Evolutionary conservation across 2,329 filamentous ascomycete genomes (phyloP).

Genomic region (Zopfia rhizophila): DNA sequence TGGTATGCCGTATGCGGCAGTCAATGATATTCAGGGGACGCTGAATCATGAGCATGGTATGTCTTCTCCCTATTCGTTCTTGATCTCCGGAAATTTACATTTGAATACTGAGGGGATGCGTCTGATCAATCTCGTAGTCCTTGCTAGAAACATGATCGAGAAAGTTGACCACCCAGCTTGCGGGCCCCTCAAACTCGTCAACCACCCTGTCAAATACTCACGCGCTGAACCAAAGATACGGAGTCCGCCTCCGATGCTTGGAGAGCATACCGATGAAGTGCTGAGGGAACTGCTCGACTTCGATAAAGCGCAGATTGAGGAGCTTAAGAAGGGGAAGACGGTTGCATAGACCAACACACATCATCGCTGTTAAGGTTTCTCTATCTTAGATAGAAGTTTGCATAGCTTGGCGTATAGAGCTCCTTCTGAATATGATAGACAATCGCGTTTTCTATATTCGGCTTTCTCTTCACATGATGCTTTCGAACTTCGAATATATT

Average conservation of each 20-base stretch:
- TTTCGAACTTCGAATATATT: too few relatives aligned
- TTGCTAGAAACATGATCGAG: conserved; percentile 86
- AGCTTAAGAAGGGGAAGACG: conserved; percentile 30
- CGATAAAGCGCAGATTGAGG: conserved; percentile 33
- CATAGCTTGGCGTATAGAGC: too few relatives aligned
- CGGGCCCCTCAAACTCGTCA: conserved; percentile 86
- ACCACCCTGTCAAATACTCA: conserved; percentile 94
- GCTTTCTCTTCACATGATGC: too few relatives aligned
- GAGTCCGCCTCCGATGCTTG: conserved; percentile 83
- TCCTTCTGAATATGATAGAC: too few relatives aligned
- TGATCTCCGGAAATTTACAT: conserved; percentile 4
- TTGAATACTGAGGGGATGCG: background rate
- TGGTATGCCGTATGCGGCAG: conserved; percentile 91
- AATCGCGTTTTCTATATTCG: too few relatives aligned
- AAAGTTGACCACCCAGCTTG: conserved; percentile 84
- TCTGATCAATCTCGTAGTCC: conserved; percentile 58
- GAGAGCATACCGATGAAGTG: conserved; percentile 48
- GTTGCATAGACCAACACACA: conserved; percentile 25
- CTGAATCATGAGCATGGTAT: conserved; percentile 84
- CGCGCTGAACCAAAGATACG: conserved; percentile 80
- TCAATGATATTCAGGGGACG: conserved; percentile 90
- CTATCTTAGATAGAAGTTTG: too few relatives aligned
- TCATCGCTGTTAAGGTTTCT: too few relatives aligned
- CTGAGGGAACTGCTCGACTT: conserved; percentile 42
- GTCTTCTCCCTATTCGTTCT: conserved; percentile 29